Evolutionary conservation across 1,284 basidiomycete genomes (phyloP), one percentile per base, ranked within the genome.

Genomic region (Cryptococcus floricola): DNA sequence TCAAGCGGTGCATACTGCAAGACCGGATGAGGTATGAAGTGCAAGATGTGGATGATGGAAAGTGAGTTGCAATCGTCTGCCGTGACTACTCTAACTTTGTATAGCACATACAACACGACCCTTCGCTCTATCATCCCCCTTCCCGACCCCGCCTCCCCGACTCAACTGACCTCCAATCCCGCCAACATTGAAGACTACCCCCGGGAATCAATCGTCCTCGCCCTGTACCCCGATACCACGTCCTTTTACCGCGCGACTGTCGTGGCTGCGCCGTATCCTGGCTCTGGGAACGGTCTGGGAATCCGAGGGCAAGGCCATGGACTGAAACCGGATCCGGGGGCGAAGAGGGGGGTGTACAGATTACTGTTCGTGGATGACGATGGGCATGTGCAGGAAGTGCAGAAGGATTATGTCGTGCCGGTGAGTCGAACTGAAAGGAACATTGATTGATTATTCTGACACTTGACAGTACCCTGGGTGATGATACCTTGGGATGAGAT

Each of bases 211-310:
- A 57, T 63, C 37, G 79, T 81, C 39, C 69, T 81, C 48, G 80
- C 76, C 0, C 64, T 80, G 25, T 81, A 81, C 53, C 80, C 80
- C 7, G 80, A 80, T 41, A 81, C 80, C 8, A 81, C 80, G 0
- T 70, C 72, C 0, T 80, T 81, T 62, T 81, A 81, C 64, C 67
- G 69, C 7, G 80, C 78, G 2, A 71, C 70, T 1, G 76, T 81
- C 50, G 61, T 77, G 1, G 54, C 68, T 1, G 60, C 71, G 0
- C 71, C 74, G 0, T 48, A 68, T 13, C 64, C 68, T 9, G 66
- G 67, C 0, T 68, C 66, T 12, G 65, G 70, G 16, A 60, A 65
- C 53, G 65, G 70, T 25, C 57, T 63, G 18, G 55, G 63, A 34
- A 50, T 64, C 23, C 53, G 31, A 14, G 44, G 18, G 23, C 43